Evolutionary conservation across 2,329 filamentous ascomycete genomes (phyloP), one percentile per base, ranked within the genome.

Genomic region (Xylariaceae sp.): DNA sequence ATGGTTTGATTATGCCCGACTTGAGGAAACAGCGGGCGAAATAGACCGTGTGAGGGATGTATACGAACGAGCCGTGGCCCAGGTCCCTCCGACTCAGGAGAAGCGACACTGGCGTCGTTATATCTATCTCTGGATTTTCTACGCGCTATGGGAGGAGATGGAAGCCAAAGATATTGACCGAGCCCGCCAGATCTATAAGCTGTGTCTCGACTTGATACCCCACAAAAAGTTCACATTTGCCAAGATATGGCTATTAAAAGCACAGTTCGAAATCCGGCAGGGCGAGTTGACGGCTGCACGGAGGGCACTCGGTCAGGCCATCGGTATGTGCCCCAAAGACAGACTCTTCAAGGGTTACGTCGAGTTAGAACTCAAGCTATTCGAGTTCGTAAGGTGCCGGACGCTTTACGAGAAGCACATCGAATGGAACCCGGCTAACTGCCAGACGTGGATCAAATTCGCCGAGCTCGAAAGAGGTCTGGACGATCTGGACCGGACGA

Each of bases 181-280:
- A 50, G 90, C 93, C 17, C 84, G 89, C 15, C 90, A 97, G 72
- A 91, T 99, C 62, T 99, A 97, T 77, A 86, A 88, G 66, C 90
- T 94, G 65, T 96, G 91, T 68, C 76, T 97, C 51, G 88, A 88
- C 62, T 77, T 97, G 51, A 88, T 99, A 66, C 94, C 94, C 0
- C 94, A 99, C 78, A 95, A 95, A 73, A 90, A 90, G 70, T 99
- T 97, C 75, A 97, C 94, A 0, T 99, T 97, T 73, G 90, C 92
- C 72, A 99, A 99, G 74, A 80, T 97, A 53, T 99, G 94, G 94
- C 79, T 97, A 50, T 81, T 95, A 75, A 95, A 93, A 69, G 92
- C 93, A 0, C 89, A 96, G 62, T 97, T 97, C 66, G 92, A 97
- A 71, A 82, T 97, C 42, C 88, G 94, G 10, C 92, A 97, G 69